Percentiles rank a stretch among this genome's conserved stretches.
Evolutionary conservation across 352 stramenopile species (phyloP).

Genomic region (Aphanomyces cochlioides): DNA sequence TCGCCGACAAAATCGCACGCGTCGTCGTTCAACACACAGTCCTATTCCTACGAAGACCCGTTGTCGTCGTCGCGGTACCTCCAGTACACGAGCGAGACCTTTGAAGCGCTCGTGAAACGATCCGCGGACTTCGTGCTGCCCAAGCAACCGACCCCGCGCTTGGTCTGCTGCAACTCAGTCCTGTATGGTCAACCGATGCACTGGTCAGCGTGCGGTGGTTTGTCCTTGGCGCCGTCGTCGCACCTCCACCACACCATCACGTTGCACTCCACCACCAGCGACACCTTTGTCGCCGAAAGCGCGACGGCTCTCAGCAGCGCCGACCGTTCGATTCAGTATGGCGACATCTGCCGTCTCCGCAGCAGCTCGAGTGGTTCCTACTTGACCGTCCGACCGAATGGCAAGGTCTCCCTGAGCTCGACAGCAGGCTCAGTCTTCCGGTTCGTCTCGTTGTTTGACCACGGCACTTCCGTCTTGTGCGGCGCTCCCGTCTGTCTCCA

Average conservation of each 20-base stretch:
- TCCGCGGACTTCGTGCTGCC: no score
- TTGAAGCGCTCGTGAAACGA: no score
- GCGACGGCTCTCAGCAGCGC: constrained; percentile 30
- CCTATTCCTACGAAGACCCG: no score
- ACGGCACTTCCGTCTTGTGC: constrained; percentile 40
- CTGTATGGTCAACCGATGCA: not conserved
- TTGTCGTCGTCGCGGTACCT: no score
- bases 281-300: not conserved
- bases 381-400: constrained; percentile 42
- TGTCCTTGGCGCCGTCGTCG: not conserved
- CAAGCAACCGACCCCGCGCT: not conserved
- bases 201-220: not conserved
- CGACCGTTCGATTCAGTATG: constrained; percentile 43
- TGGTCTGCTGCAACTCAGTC: not conserved
- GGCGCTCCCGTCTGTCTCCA: constrained; percentile 55
- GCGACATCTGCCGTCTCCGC: constrained; percentile 54
- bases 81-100: no score
- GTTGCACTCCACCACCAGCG: not conserved
- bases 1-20: not conserved
- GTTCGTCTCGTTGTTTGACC: constrained; percentile 52
- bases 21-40: not conserved
- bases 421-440: constrained; percentile 35
- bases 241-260: not conserved
- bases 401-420: constrained; percentile 25
- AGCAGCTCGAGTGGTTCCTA: constrained; percentile 41